phyloP scores from a whole-genome alignment of 1,139 yeast genomes.

The Yamadazyma siamensis region DNA sequence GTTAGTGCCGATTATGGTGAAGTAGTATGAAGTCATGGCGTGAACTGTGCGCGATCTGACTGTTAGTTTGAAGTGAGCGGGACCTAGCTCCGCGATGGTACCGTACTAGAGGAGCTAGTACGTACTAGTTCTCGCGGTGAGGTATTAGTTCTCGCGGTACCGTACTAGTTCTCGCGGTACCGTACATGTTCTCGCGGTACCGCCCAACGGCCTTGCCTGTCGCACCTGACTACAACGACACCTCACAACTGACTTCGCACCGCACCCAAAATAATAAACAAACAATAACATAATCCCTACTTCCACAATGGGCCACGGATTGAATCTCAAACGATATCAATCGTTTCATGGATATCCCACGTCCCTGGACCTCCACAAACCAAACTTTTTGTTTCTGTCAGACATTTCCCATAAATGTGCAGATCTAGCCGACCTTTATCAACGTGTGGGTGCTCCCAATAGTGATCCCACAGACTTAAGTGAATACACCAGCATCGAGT shows the following conservation, averaged over 20 bases:
- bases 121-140: no score
- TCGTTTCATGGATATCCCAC: conserved; percentile 14
- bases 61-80: no score
- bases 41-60: no score
- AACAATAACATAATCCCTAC: conserved; percentile 1
- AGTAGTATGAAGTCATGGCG: conserved; percentile 59
- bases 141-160: no score
- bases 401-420: conserved; percentile 27
- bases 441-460: conserved; percentile 1
- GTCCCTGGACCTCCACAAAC: conserved; percentile 28
- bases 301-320: conserved; percentile 7
- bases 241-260: no score
- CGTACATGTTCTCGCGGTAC: no score
- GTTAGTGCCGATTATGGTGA: conserved; percentile 82
- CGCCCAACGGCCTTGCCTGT: no score
- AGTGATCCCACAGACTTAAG: conserved; percentile 4
- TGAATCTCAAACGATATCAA: conserved; percentile 14
- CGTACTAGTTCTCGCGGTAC: no score
- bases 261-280: conserved; percentile 6
- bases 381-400: conserved; percentile 40
- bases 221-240: no score
- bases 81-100: no score
- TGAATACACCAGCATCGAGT: conserved; percentile 11
- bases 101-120: no score
- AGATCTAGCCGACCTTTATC: conserved; percentile 7